Conservation (phyloP, 2,329 filamentous ascomycete genomes). For the Phoma sp. region DNA sequence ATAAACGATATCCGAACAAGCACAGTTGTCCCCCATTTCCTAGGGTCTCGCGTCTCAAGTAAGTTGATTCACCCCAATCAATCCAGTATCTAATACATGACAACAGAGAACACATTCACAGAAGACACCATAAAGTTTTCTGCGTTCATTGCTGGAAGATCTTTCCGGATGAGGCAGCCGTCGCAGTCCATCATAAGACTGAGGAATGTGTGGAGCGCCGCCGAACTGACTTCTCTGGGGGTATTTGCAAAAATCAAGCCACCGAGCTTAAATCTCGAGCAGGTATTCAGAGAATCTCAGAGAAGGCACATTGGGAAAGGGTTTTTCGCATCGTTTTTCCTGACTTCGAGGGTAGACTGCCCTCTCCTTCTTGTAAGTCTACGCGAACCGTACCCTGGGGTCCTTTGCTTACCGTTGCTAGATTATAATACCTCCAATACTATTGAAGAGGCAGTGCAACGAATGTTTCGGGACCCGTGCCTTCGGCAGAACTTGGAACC, state of each 20-base stretch:
- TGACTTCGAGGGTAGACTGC: background rate
- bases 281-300: background rate
- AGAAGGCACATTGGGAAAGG: background rate
- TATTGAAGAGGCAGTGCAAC: background rate
- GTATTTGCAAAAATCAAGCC: background rate
- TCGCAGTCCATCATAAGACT: background rate
- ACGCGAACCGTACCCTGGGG: background rate
- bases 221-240: background rate
- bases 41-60: background rate
- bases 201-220: background rate
- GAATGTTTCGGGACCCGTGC: background rate
- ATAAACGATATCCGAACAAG: background rate
- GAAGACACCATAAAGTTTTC: background rate
- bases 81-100: too few species aligned
- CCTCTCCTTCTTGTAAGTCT: background rate
- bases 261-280: background rate
- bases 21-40: background rate
- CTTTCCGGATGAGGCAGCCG: background rate
- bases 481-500: background rate
- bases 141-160: background rate
- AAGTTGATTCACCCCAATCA: background rate
- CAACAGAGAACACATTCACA: background rate
- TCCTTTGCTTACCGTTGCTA: background rate
- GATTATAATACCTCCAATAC: background rate
- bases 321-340: background rate